Conservation (phyloP, 2,329 filamentous ascomycete species). For the Penicillium sumatraense region DNA sequence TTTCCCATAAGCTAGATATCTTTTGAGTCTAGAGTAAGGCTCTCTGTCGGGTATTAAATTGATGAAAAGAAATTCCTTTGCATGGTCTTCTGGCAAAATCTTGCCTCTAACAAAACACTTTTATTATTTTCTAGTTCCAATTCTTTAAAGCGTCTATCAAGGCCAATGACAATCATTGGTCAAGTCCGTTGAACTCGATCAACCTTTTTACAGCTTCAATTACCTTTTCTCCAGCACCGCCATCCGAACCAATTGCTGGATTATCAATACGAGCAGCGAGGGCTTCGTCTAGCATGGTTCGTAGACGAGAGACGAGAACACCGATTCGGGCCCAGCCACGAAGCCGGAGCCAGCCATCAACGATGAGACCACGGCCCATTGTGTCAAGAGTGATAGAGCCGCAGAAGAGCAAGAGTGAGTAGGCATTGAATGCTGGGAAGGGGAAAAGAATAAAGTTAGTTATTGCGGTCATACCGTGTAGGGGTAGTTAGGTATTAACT, state of each 20-base stretch:
- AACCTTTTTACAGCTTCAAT: conserved; percentile 78
- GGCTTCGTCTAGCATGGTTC: conserved; percentile 84
- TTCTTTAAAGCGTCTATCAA: not conserved
- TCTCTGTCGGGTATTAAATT: no score
- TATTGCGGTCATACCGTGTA: no score
- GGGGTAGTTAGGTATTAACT: no score
- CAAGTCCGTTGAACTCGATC: conserved; percentile 87
- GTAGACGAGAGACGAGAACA: conserved; percentile 79
- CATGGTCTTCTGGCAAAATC: not conserved
- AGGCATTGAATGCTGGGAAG: conserved; percentile 74
- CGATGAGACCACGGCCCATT: conserved; percentile 79
- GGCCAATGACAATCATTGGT: conserved; percentile 48
- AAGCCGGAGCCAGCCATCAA: conserved; percentile 87
- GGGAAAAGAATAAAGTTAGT: conserved; percentile 6
- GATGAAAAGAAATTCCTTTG: not conserved
- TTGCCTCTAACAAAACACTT: not conserved
- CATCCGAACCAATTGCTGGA: conserved; percentile 62
- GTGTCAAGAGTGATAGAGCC: conserved; percentile 86
- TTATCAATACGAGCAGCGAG: conserved; percentile 81
- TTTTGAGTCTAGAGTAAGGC: no score
- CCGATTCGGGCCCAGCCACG: conserved; percentile 95
- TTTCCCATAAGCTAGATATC: no score
- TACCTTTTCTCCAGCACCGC: conserved; percentile 52
- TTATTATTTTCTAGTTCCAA: not conserved
- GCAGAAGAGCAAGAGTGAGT: conserved; percentile 84